Conservation (phyloP, 2,329 filamentous ascomycete genomes). For the Biscogniauxia marginata region DNA sequence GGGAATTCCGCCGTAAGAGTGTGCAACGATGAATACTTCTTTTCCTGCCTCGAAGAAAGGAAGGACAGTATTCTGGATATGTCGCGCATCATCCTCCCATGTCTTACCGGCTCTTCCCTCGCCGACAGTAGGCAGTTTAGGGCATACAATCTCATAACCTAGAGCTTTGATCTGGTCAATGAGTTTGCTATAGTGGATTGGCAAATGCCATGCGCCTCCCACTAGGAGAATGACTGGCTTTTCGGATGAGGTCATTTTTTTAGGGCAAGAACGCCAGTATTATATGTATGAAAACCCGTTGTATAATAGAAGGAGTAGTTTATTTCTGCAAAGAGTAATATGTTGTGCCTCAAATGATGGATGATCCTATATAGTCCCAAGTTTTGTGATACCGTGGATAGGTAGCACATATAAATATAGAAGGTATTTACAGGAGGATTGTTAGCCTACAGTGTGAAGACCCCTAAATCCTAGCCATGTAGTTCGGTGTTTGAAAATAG, state of each 20-base stretch:
- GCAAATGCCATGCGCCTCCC: constrained; percentile 1
- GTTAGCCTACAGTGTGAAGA: too few species aligned
- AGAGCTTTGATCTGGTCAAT: neutral
- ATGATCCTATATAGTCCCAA: neutral
- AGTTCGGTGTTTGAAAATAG: neutral
- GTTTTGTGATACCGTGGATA: neutral
- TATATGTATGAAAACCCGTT: neutral
- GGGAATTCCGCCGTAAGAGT: constrained; percentile 4
- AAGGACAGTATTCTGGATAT: constrained; percentile 2
- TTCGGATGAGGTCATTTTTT: neutral
- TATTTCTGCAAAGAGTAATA: too few species aligned
- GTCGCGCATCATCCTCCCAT: constrained; percentile 9
- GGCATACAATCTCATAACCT: neutral
- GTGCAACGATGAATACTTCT: constrained; percentile 12
- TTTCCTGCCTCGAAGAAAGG: constrained; percentile 17
- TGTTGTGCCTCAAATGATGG: neutral
- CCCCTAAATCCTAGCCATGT: too few species aligned
- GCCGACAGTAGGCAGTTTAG: constrained; percentile 1
- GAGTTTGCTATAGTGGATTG: neutral
- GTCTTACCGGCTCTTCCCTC: constrained; percentile 4
- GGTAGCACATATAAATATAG: neutral
- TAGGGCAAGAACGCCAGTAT: neutral
- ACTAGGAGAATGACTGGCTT: neutral
- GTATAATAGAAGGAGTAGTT: neutral
- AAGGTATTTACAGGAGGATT: neutral